Percentiles rank a stretch among this genome's conserved stretches.
phyloP scores from a whole-genome alignment of 768 basidiomycete genomes.

The Pleurotus ostreatus region DNA sequence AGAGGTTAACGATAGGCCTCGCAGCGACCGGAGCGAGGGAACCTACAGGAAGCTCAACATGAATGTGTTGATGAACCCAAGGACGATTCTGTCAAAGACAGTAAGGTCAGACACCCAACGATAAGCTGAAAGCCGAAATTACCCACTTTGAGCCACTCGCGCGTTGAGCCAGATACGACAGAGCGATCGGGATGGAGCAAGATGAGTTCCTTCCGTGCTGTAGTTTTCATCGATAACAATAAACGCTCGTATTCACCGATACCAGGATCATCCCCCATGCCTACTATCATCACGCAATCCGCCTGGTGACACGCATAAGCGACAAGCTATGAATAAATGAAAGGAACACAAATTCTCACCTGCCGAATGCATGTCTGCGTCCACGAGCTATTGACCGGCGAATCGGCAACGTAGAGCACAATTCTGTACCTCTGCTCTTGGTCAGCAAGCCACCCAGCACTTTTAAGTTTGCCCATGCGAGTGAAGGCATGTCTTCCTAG shows the following conservation, averaged over 20 bases:
- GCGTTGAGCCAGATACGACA: slow-evolving; percentile 85
- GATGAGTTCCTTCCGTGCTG: slow-evolving; percentile 95
- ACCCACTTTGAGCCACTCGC: slow-evolving; percentile 90
- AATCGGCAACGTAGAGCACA: slow-evolving; percentile 95
- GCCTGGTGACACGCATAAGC: slow-evolving; percentile 42
- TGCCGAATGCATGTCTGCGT: slow-evolving; percentile 97
- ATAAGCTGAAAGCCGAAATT: slow-evolving; percentile 3
- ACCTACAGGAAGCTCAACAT: slow-evolving; percentile 83
- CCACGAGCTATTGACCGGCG: slow-evolving; percentile 93
- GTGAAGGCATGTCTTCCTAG: slow-evolving; percentile 95
- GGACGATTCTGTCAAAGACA: slow-evolving; percentile 66
- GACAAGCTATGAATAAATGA: not conserved
- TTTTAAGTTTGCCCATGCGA: slow-evolving; percentile 95
- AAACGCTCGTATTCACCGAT: slow-evolving; percentile 94
- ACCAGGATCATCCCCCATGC: slow-evolving; percentile 87
- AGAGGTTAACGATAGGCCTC: not conserved
- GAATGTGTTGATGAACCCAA: slow-evolving; percentile 95
- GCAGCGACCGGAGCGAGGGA: not conserved
- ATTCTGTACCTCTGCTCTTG: slow-evolving; percentile 91
- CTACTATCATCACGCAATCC: slow-evolving; percentile 91
- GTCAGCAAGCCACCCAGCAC: slow-evolving; percentile 86
- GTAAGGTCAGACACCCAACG: not conserved
- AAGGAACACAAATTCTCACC: slow-evolving; percentile 30
- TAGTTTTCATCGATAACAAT: slow-evolving; percentile 93
- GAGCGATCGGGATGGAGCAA: slow-evolving; percentile 89